Percentiles rank a stretch among this genome's conserved stretches.
Evolutionary conservation across 768 basidiomycete species (phyloP).

Genomic region (Pleurotus djamor): DNA sequence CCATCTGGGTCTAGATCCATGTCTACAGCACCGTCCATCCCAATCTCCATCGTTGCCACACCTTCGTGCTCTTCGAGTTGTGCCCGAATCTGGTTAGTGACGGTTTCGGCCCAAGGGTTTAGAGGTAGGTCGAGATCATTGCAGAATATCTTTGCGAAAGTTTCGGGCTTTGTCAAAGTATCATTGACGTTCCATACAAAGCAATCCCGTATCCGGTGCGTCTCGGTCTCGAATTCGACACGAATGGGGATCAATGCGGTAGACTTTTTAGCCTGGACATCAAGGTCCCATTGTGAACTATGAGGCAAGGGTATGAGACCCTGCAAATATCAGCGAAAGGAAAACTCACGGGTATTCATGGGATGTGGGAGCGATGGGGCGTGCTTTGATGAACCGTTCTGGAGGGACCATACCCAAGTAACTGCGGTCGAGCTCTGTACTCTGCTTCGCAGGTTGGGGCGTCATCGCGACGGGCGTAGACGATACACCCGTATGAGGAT

Average conservation of each 20-base stretch:
- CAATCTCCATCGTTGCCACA: conserved; percentile 75
- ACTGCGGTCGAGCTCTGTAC: conserved; percentile 76
- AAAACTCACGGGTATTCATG: conserved; percentile 76
- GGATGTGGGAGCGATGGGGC: conserved; percentile 51
- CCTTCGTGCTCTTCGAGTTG: conserved; percentile 91
- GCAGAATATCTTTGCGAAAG: conserved; percentile 87
- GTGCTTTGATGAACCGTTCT: conserved; percentile 67
- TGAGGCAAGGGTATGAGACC: conserved; percentile 9
- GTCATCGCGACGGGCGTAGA: conserved; percentile 34
- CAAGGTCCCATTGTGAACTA: conserved; percentile 66
- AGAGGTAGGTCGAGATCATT: conserved; percentile 79
- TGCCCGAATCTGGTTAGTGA: conserved; percentile 84
- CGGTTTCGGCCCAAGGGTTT: conserved; percentile 67
- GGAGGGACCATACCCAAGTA: conserved; percentile 90
- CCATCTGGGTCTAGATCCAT: conserved; percentile 37
- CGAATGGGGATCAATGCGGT: conserved; percentile 82
- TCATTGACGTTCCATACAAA: conserved; percentile 97
- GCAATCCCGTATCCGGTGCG: conserved; percentile 88
- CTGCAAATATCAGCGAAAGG: neutral
- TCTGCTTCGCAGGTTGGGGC: conserved; percentile 38
- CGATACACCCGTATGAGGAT: conserved; percentile 42
- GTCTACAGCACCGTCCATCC: conserved; percentile 53
- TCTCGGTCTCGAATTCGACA: conserved; percentile 92
- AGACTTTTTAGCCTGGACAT: conserved; percentile 53
- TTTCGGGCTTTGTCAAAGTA: conserved; percentile 77